Evolutionary conservation across 2,329 filamentous ascomycete species (phyloP), one percentile per base, ranked within the genome.

Genomic region (Xylariales sp.): DNA sequence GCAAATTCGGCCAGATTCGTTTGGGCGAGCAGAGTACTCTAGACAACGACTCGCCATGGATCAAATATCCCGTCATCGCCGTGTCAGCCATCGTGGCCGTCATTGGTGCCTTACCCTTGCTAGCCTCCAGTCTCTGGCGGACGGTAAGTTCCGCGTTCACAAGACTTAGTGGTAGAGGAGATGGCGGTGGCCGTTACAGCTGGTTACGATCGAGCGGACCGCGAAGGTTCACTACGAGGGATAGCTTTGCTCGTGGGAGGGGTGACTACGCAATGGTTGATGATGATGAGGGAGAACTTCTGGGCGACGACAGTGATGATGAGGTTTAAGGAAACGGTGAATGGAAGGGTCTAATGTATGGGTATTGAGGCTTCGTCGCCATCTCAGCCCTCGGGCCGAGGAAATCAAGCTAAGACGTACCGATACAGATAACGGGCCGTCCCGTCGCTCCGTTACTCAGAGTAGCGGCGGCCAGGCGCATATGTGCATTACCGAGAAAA

Each of bases 261-360:
- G 91, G 92, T n/a, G 93, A 97, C 79, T 98, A 98, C 79, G 89
- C 90, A 16, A 87, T 91, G 75, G 93, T 97, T 59, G 94, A 97
- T 75, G 92, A 96, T 58, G 96, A 98, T 77, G 96, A 98, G 79
- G 95, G 95, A 56, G 95, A 98, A 83, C 83, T 99, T 73, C 82
- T 99, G 43, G 96, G 96, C 0, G 95, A 97, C 73, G 94, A 97
- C 67, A 94, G 93, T 73, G 95, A 97, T 72, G 94, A 97, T 76
- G 95, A 97, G 69, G 92, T 91, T 56, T 90, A 77, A 81, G 46
- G 62, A 65, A 60, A 68, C 56, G 57, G 62, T 56, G 57, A 67
- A 34, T 48, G 12, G 43, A 36, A 41, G 46, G 48, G 48, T 3
- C 8, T 14, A 48, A 28, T 46, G 18, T 53, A 36, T 41, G 12